phyloP scores from a whole-genome alignment of 495 filamentous ascomycete genomes.

The Hyaloscypha finlandica region DNA sequence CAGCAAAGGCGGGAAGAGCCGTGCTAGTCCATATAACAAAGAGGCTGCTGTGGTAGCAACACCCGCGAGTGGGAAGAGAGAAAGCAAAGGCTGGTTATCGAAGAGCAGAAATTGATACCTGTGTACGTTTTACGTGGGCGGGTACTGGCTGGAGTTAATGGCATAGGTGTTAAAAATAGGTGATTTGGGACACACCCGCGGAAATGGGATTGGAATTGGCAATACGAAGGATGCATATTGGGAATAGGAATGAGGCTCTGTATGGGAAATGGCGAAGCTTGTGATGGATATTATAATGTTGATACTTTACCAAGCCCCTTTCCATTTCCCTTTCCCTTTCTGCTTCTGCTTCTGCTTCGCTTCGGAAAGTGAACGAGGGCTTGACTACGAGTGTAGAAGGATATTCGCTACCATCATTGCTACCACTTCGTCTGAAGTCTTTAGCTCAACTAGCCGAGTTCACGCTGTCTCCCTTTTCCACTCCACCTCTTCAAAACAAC shows the following conservation, averaged over 20 bases:
- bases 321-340: not conserved
- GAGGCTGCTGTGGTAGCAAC: conserved; percentile 8
- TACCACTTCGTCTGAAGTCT: not conserved
- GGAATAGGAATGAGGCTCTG: not conserved
- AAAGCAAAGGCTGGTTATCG: conserved; percentile 21
- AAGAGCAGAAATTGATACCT: not conserved
- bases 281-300: not conserved
- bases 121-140: not conserved
- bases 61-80: conserved; percentile 16
- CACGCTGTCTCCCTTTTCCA: not conserved
- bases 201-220: not conserved
- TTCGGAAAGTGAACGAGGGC: not conserved
- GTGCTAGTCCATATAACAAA: conserved; percentile 7
- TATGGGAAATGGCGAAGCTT: not conserved
- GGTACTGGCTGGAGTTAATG: not conserved
- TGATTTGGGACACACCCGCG: not conserved
- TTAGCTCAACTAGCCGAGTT: not conserved
- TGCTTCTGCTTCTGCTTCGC: not conserved
- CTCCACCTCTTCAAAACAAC: not conserved
- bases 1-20: not conserved
- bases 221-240: not conserved
- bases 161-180: not conserved
- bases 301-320: not conserved
- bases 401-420: not conserved
- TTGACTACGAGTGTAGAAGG: not conserved